phyloP scores from a whole-genome alignment of 805 yeast species.

The Candida gorgasii region DNA sequence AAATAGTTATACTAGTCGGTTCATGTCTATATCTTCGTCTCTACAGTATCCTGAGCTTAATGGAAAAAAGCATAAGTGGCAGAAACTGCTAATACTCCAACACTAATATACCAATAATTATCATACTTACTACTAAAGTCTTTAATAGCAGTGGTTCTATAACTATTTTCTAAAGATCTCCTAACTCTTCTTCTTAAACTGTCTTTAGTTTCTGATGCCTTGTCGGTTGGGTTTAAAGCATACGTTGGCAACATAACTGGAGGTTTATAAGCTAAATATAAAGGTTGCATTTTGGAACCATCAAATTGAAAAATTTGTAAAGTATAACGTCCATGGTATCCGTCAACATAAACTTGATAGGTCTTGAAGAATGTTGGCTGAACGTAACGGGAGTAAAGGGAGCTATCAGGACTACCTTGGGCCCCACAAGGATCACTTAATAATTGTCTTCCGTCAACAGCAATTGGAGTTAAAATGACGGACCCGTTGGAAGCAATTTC shows the following conservation, averaged over 20 bases:
- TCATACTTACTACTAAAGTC: slow-evolving; percentile 40
- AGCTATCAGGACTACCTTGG: slow-evolving; percentile 25
- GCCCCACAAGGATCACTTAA: slow-evolving; percentile 80
- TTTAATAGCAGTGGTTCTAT: slow-evolving; percentile 71
- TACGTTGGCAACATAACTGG: slow-evolving; percentile 94
- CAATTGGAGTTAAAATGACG: slow-evolving; percentile 67
- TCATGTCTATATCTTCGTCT: too few species aligned
- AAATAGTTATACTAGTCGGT: too few species aligned
- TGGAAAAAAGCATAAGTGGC: slow-evolving; percentile 36
- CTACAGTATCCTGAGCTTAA: too few species aligned
- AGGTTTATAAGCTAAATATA: slow-evolving; percentile 89
- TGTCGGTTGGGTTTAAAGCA: slow-evolving; percentile 83
- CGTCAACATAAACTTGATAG: slow-evolving; percentile 63
- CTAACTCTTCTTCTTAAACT: slow-evolving; percentile 50
- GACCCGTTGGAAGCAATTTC: slow-evolving; percentile 64
- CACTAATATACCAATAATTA: slow-evolving; percentile 57
- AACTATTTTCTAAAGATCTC: slow-evolving; percentile 77
- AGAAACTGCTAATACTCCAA: slow-evolving; percentile 44
- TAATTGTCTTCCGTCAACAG: slow-evolving; percentile 90
- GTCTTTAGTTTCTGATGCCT: slow-evolving; percentile 34
- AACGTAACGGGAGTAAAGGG: slow-evolving; percentile 69
- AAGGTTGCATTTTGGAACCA: slow-evolving; percentile 81
- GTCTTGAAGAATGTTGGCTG: slow-evolving; percentile 62
- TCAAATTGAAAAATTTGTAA: slow-evolving; percentile 74
- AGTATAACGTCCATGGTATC: slow-evolving; percentile 80